Evolutionary conservation across 768 basidiomycete species (phyloP).

Genomic region (Trichaptum fuscoviolaceum): DNA sequence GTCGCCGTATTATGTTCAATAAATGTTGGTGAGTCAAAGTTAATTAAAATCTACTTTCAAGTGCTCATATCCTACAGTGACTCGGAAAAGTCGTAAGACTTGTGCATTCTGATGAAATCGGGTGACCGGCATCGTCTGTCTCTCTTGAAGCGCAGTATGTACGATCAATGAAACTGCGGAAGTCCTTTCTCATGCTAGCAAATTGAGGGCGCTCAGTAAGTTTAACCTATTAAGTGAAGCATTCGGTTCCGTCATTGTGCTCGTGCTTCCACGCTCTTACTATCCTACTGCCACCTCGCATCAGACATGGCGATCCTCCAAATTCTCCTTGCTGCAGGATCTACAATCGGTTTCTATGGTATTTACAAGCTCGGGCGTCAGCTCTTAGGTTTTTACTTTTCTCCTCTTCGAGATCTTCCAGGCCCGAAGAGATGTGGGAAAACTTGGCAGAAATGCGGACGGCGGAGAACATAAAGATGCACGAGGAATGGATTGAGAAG

Average conservation of each 20-base stretch:
- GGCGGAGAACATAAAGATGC: conserved; percentile 29
- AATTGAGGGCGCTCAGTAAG: too few relatives aligned
- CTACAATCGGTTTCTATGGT: not conserved
- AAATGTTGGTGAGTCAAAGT: too few relatives aligned
- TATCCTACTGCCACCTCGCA: not conserved
- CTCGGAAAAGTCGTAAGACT: too few relatives aligned
- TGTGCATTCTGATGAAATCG: too few relatives aligned
- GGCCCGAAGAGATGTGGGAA: conserved; percentile 50
- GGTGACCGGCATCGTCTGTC: too few relatives aligned
- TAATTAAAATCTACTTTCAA: too few relatives aligned
- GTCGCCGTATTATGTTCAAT: too few relatives aligned
- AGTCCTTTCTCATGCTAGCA: not conserved
- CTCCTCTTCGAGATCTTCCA: conserved; percentile 43
- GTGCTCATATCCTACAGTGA: too few relatives aligned
- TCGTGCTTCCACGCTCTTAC: not conserved
- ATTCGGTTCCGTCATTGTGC: not conserved
- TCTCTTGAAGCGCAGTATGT: too few relatives aligned
- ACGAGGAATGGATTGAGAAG: conserved; percentile 43
- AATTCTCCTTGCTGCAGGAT: not conserved
- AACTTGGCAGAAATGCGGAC: conserved; percentile 40
- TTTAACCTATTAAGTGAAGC: too few relatives aligned
- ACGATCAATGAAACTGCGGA: not conserved
- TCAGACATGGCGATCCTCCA: not conserved
- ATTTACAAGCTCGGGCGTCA: not conserved
- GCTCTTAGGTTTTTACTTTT: conserved; percentile 12